Percentiles rank a stretch among this genome's conserved stretches.
phyloP scores from a whole-genome alignment of 345 rosid species.

The Noccaea bulbosa region DNA sequence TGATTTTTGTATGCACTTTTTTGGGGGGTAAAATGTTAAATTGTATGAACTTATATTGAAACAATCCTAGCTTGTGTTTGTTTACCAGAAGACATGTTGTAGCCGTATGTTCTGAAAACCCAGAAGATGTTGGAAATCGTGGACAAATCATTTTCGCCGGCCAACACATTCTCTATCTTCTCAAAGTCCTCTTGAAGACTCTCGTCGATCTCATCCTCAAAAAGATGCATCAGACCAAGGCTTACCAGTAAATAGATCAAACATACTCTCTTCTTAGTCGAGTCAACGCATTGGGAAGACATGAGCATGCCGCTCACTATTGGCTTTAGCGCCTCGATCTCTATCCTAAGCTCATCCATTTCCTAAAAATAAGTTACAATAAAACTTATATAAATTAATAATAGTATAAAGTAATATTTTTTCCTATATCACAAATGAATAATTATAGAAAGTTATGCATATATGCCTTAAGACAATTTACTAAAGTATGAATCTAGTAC shows the following conservation, averaged over 20 bases:
- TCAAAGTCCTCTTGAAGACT: not conserved
- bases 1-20: too few species aligned
- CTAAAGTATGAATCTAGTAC: too few species aligned
- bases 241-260: not conserved
- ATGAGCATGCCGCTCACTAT: not conserved
- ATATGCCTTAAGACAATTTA: too few species aligned
- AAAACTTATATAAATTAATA: too few species aligned
- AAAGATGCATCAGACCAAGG: not conserved
- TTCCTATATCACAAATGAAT: too few species aligned
- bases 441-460: too few species aligned
- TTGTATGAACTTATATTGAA: not conserved
- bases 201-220: not conserved
- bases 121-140: too few species aligned
- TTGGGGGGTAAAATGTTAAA: too few species aligned
- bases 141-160: not conserved
- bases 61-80: not conserved
- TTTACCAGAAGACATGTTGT: not conserved
- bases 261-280: not conserved
- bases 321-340: not conserved
- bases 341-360: not conserved
- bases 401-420: too few species aligned
- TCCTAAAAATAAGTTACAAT: not conserved
- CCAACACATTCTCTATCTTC: not conserved
- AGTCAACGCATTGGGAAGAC: not conserved
- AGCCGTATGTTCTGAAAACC: not conserved